Evolutionary conservation across 78 protist genomes (phyloP).

Genomic region (Dictyostelium intermedium): DNA sequence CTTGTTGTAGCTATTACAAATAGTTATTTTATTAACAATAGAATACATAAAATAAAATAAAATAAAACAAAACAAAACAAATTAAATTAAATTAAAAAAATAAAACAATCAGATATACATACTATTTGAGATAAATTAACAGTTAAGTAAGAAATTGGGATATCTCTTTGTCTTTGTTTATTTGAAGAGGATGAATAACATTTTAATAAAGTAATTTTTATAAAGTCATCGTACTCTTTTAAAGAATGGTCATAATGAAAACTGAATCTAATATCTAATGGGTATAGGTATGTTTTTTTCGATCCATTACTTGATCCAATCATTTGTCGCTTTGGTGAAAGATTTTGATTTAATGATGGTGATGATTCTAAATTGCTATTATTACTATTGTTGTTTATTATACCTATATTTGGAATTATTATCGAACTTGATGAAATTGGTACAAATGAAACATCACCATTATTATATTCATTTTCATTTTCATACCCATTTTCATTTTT

Average conservation of each 20-base stretch:
- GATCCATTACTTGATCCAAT: not conserved
- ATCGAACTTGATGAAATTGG: not conserved
- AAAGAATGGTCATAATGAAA: constrained; percentile 71
- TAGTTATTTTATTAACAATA: not conserved
- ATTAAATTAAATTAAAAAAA: too few species aligned
- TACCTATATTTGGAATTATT: not conserved
- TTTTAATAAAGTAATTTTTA: constrained; percentile 49
- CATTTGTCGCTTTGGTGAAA: not conserved
- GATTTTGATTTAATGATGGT: not conserved
- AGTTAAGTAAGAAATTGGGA: constrained; percentile 18
- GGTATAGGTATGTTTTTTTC: constrained; percentile 37
- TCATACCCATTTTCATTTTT: not conserved
- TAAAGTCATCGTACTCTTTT: constrained; percentile 46
- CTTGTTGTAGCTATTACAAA: constrained; percentile 59
- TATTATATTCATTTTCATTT: not conserved
- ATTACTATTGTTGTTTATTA: not conserved
- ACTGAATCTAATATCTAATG: constrained; percentile 66
- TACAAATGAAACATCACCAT: not conserved
- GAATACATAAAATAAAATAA: too few species aligned
- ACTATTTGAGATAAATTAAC: constrained; percentile 62
- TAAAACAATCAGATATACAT: too few species aligned
- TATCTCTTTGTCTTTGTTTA: constrained; percentile 1
- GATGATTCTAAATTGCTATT: not conserved
- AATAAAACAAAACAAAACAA: too few species aligned
- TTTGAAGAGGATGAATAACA: not conserved